Evolutionary conservation across 495 filamentous ascomycete genomes (phyloP), one percentile per base, ranked within the genome.

Genomic region (Glutinoglossum americanum): DNA sequence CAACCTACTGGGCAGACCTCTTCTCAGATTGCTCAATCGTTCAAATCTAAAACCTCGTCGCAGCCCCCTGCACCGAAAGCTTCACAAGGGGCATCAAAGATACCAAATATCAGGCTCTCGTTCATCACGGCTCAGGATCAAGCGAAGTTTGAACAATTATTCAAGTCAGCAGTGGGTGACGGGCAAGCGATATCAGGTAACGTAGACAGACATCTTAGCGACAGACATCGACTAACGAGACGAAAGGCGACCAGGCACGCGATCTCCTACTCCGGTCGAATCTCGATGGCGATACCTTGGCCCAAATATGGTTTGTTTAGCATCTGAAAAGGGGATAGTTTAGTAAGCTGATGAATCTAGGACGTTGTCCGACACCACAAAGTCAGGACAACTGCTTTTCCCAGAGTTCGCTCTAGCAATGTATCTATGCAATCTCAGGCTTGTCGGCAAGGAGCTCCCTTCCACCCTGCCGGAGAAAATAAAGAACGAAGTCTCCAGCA

Each of bases 351-450:
- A 30, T 39, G 11, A 48, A 35, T 56, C n/a, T 56, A 89, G 85
- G 89, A 86, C 87, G 15, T 70, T 99, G n/a, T 87, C 87, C 19
- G 93, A 99, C 71, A 94, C 93, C 1, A 99, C 93, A 10, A 89
- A 90, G 71, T 90, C 89, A 3, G 93, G 93, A 17, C 89, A 95
- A 67, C 75, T 99, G 44, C 83, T 95, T 61, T 99, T 99, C 70
- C 93, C 93, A 28, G 93, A 99, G 70, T 97, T 99, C 60, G 93
- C 92, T 11, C 72, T 99, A 53, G 88, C 93, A 45, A 95, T 99
- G 93, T 99, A 99, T 65, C 82, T 99, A 21, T 99, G 93, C 73
- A 97, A 96, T 61, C 65, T 97, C 62, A 88, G 84, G 69, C 74
- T 96, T 17, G 85, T 85, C 17, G 89, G 89, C 30, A 94, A 94